Base-by-base conservation (phyloP, 1,139 yeast species). In the Yamadazyma dendronema region DNA sequence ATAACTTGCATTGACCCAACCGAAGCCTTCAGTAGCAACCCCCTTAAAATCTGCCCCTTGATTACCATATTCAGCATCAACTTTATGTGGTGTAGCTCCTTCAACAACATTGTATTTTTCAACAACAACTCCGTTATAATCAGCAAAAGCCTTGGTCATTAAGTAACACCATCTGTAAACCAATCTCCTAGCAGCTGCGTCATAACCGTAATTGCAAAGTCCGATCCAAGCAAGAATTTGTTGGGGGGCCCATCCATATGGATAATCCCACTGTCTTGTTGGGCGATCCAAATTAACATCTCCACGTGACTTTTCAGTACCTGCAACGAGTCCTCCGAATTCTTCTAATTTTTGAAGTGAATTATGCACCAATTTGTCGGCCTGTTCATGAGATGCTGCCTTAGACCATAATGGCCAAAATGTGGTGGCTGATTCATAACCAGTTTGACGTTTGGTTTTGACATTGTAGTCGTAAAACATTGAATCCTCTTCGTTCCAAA, bases 181-280 rank as follows among this genome's bases (percentile, higher is more conserved):
- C 39, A 92, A 64, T 43, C 97, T 67, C 43, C 83, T 72, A 3
- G 94, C 83, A 17, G 76, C 77, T 3, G 75, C 80, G 3, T 61
- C 65, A 54, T 72, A 87, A 0, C 94, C 95, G 56, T 92, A 92
- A 39, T 82, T 77, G 24, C 60, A 56, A 28, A 92, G 68, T 0
- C 97, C 98, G 31, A 77, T 77, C 98, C 98, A 92, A 0, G 96
- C 94, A 38, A 92, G 64, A 15, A 92, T 87, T 59, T 92, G 98
- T 59, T 94, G 98, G 2, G 98, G 98, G 0, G 98, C 97, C 98
- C 98, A 92, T 4, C 97, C 98, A 55, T 71, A 88, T 5, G 98
- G 98, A 57, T 83, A 92, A 59, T 92, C 98, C 98, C 98, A 92
- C 65, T 92, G 98, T 59, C 97, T 76, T 24, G 86, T 80, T 17